Evolutionary conservation across 75 land plant genomes (phyloP), one percentile per base, ranked within the genome.

Genomic region (Picea glauca): DNA sequence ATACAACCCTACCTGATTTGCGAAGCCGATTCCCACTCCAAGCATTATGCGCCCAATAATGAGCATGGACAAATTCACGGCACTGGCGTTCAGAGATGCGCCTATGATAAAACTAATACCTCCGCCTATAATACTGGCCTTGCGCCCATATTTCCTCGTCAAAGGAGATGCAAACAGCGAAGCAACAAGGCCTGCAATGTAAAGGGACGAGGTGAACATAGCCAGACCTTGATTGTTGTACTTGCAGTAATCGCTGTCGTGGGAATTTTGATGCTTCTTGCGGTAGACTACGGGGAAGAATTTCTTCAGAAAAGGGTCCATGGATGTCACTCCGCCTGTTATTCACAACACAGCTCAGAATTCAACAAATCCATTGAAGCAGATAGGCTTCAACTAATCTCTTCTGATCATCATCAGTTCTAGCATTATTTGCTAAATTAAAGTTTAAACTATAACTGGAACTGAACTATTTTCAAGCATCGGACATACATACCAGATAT

Each of bases 21-120:
- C 97, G 70, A 94, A 94, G 8, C 97, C 97, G 62, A 94, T 91
- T 15, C 97, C 97, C 40, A 92, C 82, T 12, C 97, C 95, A 40
- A 94, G 97, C 94, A 94, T 85, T 82, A 94, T 88, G 17, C 97
- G 84, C 17, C 97, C 97, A 1, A 87, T 13, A 18, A 94, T 74
- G n/a, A 94, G 87, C 97, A 94, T 94, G 23, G 68, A 67, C 33
- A 92, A 70, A 61, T 94, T 92, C 14, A 67, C 57, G 23, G 97
- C 97, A 12, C 80, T 59, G 4, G 94, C 95, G 78, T 90, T 90
- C 6, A 94, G 84, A 38, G 79, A 62, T 5, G 97, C 92, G 5
- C 97, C 97, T 75, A 81, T 30, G 26, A 94, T 78, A 75, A 94
- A 94, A 83, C 86, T 85, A 73, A 90, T 33, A 15, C 91, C 95